Conservation (phyloP, 768 basidiomycete genomes). For the Boletus rubroflammeus region DNA sequence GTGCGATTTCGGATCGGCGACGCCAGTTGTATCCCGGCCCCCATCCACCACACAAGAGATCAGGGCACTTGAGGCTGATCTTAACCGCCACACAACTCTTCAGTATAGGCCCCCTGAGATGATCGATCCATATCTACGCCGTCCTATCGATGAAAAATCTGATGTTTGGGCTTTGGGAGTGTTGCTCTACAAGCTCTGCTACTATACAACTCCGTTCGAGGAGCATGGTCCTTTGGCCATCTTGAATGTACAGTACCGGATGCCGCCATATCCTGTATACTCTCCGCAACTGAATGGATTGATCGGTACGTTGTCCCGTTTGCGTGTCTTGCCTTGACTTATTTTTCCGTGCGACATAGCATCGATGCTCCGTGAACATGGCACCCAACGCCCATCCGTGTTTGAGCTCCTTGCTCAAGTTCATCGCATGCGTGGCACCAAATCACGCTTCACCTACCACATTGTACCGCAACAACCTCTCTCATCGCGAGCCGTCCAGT, state of each 20-base stretch:
- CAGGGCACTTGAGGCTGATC: constrained; percentile 80
- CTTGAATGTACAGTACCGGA: constrained; percentile 92
- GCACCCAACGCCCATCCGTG: constrained; percentile 77
- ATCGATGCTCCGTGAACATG: constrained; percentile 92
- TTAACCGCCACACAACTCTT: constrained; percentile 92
- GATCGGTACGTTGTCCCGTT: constrained; percentile 57
- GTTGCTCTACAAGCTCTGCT: constrained; percentile 95
- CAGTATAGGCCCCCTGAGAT: constrained; percentile 99
- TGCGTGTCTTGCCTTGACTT: constrained; percentile 4
- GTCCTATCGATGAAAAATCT: constrained; percentile 88
- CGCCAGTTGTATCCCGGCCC: constrained; percentile 62
- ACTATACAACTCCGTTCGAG: constrained; percentile 99
- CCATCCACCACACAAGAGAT: constrained; percentile 83
- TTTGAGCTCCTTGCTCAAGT: constrained; percentile 84
- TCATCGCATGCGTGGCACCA: constrained; percentile 84
- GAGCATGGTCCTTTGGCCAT: constrained; percentile 97
- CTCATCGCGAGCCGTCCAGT: constrained; percentile 38
- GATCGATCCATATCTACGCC: constrained; percentile 84
- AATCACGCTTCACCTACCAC: constrained; percentile 70
- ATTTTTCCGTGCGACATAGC: constrained; percentile 40
- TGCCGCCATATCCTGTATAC: constrained; percentile 85
- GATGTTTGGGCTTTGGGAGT: constrained; percentile 99
- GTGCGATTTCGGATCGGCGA: constrained; percentile 96
- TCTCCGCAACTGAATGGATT: constrained; percentile 77
- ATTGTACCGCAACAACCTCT: constrained; percentile 47